Conservation (phyloP, 495 filamentous ascomycete genomes). For the Aspergillus biplanus region DNA sequence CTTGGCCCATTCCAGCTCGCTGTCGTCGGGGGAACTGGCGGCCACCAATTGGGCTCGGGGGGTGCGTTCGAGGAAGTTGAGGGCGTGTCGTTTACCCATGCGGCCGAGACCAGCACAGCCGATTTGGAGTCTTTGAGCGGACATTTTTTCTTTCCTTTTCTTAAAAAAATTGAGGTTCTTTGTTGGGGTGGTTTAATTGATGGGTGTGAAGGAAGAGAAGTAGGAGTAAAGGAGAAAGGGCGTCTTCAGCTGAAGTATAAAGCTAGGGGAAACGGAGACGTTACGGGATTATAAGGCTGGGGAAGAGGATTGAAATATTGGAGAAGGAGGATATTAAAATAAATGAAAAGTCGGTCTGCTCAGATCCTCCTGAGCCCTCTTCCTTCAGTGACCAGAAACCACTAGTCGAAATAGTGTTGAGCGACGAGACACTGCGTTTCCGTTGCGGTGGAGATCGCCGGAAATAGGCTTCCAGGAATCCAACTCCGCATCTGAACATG, state of each 20-base stretch:
- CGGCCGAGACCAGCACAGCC: slow-evolving; percentile 59
- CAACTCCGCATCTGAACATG: background rate
- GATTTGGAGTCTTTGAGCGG: slow-evolving; percentile 48
- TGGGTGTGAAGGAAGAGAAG: background rate
- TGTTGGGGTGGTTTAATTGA: background rate
- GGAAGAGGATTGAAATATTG: no score
- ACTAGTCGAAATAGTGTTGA: background rate
- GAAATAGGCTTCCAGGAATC: slow-evolving; percentile 26
- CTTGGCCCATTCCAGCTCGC: slow-evolving; percentile 56
- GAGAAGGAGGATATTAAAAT: no score
- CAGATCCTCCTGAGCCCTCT: no score
- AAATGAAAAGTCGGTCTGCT: no score
- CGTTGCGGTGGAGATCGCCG: slow-evolving; percentile 11
- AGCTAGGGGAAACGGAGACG: no score
- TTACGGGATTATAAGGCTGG: no score
- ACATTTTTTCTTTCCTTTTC: slow-evolving; percentile 36
- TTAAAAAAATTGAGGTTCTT: no score
- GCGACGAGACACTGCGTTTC: slow-evolving; percentile 13
- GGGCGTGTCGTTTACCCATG: slow-evolving; percentile 61
- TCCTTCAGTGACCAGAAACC: background rate
- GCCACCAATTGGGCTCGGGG: slow-evolving; percentile 58
- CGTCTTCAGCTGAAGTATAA: no score
- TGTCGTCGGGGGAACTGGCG: slow-evolving; percentile 51
- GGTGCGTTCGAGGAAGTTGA: slow-evolving; percentile 55
- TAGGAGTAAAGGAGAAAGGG: slow-evolving; percentile 1